A percentile compares a stretch with the other conserved stretches of the same genome.
Conservation (phyloP, 192 early-diverging fungal genomes). For the Coemansia biformis region DNA sequence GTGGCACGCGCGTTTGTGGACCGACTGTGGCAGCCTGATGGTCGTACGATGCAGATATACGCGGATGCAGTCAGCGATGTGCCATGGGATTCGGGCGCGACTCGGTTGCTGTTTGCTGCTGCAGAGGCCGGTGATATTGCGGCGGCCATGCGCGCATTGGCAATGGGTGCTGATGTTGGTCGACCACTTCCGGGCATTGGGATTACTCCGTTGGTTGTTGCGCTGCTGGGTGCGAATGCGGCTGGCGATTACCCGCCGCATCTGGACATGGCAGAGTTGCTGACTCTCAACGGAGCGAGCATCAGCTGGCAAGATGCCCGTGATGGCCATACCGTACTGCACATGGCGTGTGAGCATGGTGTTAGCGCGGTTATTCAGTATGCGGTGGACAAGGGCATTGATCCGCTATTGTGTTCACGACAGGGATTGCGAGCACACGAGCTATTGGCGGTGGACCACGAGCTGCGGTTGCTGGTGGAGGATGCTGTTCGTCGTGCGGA, state of each 20-base stretch:
- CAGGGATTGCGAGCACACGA: slow-evolving; percentile 11
- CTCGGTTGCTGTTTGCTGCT: slow-evolving; percentile 35
- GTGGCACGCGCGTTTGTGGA: slow-evolving; percentile 47
- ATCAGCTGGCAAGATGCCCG: slow-evolving; percentile 6
- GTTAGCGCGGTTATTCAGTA: slow-evolving; percentile 10
- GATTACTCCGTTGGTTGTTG: slow-evolving; percentile 17
- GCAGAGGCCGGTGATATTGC: slow-evolving; percentile 45
- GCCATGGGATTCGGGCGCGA: slow-evolving; percentile 4
- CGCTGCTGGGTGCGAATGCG: slow-evolving; percentile 23
- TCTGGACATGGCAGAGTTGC: slow-evolving; percentile 40
- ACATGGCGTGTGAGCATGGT: slow-evolving; percentile 22
- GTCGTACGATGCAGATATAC: slow-evolving; percentile 14
- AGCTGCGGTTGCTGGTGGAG: slow-evolving; percentile 6
- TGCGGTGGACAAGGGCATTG: slow-evolving; percentile 34
- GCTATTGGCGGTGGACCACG: slow-evolving; percentile 4
- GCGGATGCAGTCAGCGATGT: neutral
- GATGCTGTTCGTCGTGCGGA: slow-evolving; percentile 18
- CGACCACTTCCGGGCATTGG: neutral
- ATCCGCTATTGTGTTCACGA: slow-evolving; percentile 14
- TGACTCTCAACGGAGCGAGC: slow-evolving; percentile 41
- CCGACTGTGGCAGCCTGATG: slow-evolving; percentile 19
- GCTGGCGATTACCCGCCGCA: neutral
- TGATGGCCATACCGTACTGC: slow-evolving; percentile 18
- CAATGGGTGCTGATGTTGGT: slow-evolving; percentile 69
- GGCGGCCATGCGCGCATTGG: slow-evolving; percentile 57